Evolutionary conservation across 176 grass and related monocot species (phyloP), one percentile per base, ranked within the genome.

Genomic region (Eragrostis curvula): DNA sequence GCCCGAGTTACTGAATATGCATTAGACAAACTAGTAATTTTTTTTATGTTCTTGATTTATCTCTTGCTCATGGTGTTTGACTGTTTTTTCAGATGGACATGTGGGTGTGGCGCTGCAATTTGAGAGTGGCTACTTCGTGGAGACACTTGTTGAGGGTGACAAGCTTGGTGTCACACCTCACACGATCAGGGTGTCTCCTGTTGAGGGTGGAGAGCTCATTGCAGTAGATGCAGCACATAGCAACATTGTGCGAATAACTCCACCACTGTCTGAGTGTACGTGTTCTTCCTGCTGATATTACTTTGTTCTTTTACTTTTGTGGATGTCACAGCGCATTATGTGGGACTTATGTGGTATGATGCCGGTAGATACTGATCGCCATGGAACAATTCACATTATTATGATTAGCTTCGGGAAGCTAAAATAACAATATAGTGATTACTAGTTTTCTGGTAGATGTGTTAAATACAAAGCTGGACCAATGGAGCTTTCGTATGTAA

Each of bases 221-320:
- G 93, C 96, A 28, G 96, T 98, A 2, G 96, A 98, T 25, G 80
- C 96, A 10, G 74, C 87, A 57, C 85, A 93, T 70, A 98, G 92
- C 83, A 94, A 98, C 73, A 93, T 98, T 81, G 92, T 98, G 77
- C 92, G 96, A 57, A 91, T 98, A 80, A 93, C 96, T 48, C 96
- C 96, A 0, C 96, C 93, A 2, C 85, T 98, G 12, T 98, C 96
- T 20, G 89, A 95, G 73, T 98, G 92, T 98, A 93, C n/a, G 90
- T 52, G 55, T 82, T 57, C 56, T 63, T 80, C 57, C 72, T 59
- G 8, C 60, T 70, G 15, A 15, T 45, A 36, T 53, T 18, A 10
- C 42, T 61, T 73, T 7, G 14, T 75, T 79, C 17, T 27, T 66
- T n/a, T 60, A 75, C 18, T 12, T 56, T 74, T 5, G 16, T 75